These are phyloP conservation scores for Diplotaxis tenuifolia DNA, from an alignment of 345 rosid species.

Conservation along the genomic window DNA sequence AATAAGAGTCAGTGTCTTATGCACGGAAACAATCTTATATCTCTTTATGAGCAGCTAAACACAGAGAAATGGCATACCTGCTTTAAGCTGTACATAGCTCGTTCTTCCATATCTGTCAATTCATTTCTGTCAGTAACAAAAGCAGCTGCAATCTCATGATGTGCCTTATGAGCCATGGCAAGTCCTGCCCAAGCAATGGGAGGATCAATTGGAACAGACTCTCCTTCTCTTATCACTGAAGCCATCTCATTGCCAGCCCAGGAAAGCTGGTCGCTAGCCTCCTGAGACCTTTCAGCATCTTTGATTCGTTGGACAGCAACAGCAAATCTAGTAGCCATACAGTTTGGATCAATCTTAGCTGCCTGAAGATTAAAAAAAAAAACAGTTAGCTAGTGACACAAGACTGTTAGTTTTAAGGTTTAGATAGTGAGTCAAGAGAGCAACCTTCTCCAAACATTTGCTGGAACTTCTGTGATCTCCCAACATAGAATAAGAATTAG, in stretches of 20 bases:
- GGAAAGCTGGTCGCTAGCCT: slow-evolving; percentile 75
- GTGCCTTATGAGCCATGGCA: slow-evolving; percentile 86
- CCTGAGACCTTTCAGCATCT: slow-evolving; percentile 95
- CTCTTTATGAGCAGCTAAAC: neutral
- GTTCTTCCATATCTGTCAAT: slow-evolving; percentile 63
- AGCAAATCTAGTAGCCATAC: slow-evolving; percentile 91
- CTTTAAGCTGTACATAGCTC: slow-evolving; percentile 74
- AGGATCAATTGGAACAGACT: slow-evolving; percentile 65
- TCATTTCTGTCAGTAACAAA: slow-evolving; percentile 61
- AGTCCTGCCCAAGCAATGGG: slow-evolving; percentile 92
- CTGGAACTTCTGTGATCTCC: slow-evolving; percentile 85
- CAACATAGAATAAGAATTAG: slow-evolving; percentile 65
- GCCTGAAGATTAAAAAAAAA: slow-evolving; percentile 62
- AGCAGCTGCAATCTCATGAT: slow-evolving; percentile 87
- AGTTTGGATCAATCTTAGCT: slow-evolving; percentile 85
- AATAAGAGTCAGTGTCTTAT: neutral
- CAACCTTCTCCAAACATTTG: slow-evolving; percentile 99
- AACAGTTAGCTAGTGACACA: slow-evolving; percentile 11
- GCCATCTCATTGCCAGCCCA: slow-evolving; percentile 99
- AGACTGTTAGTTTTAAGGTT: slow-evolving; percentile 3
- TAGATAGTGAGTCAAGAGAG: slow-evolving; percentile 53
- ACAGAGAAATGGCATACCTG: slow-evolving; percentile 54
- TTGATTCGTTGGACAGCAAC: slow-evolving; percentile 86
- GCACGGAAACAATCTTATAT: neutral
- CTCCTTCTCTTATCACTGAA: slow-evolving; percentile 90